Conservation (phyloP, 208 protist species). For the Trypanosoma lewisi region DNA sequence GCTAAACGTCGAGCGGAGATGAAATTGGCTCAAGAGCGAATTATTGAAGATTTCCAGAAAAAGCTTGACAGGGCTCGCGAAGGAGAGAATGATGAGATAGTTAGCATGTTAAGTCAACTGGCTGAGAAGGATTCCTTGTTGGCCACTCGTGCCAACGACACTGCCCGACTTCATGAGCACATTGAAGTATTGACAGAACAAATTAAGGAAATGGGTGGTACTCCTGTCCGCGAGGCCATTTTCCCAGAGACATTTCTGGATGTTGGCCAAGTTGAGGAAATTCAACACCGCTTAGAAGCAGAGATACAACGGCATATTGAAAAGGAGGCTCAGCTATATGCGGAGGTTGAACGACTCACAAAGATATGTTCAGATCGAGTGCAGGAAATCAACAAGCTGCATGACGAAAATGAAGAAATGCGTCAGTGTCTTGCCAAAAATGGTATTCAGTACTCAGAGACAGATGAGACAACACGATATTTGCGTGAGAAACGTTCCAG, state of each 20-base stretch:
- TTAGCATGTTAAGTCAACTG: conserved; percentile 61
- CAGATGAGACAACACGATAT: conserved; percentile 40
- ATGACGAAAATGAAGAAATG: conserved; percentile 32
- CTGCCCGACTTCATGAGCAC: conserved; percentile 61
- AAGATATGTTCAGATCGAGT: conserved; percentile 52
- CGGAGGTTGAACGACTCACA: conserved; percentile 72
- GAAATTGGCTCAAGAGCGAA: conserved; percentile 68
- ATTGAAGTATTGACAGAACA: conserved; percentile 68
- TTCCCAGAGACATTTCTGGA: conserved; percentile 76
- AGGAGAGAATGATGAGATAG: conserved; percentile 77
- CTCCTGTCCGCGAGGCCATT: conserved; percentile 31
- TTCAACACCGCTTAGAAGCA: conserved; percentile 46
- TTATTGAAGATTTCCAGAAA: conserved; percentile 85
- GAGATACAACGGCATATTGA: conserved; percentile 61
- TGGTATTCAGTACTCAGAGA: conserved; percentile 32
- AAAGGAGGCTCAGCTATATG: conserved; percentile 67
- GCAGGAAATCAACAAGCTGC: conserved; percentile 42
- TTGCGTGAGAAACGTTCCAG: conserved; percentile 43
- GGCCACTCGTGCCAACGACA: conserved; percentile 81
- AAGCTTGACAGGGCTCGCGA: conserved; percentile 75
- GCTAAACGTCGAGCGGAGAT: conserved; percentile 71
- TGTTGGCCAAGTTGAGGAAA: conserved; percentile 84
- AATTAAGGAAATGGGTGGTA: conserved; percentile 50
- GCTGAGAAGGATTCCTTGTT: conserved; percentile 79
- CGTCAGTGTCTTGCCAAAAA: conserved; percentile 30